Percentiles rank a stretch among this genome's conserved stretches.
phyloP scores from a whole-genome alignment of 108 stramenopile genomes.

The Skeletonema grethae region DNA sequence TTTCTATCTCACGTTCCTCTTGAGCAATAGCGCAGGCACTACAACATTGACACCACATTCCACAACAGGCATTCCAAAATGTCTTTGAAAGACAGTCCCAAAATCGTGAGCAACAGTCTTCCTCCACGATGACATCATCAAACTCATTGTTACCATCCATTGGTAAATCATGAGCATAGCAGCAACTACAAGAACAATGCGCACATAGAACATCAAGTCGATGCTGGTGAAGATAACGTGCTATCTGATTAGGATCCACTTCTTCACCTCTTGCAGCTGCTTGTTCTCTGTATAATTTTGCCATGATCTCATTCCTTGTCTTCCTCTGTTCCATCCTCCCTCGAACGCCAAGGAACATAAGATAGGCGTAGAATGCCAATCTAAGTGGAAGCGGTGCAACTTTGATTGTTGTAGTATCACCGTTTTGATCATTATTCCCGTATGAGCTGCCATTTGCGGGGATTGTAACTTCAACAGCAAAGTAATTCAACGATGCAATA shows the following conservation, averaged over 20 bases:
- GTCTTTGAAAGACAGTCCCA: conserved; percentile 38
- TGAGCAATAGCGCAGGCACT: conserved; percentile 47
- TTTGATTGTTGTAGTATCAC: conserved; percentile 19
- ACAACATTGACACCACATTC: conserved; percentile 54
- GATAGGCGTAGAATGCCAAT: conserved; percentile 26
- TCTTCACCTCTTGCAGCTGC: conserved; percentile 18
- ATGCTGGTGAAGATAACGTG: conserved; percentile 16
- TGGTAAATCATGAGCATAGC: conserved; percentile 34
- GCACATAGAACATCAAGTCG: conserved; percentile 19
- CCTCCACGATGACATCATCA: background rate
- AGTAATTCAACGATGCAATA: conserved; percentile 40
- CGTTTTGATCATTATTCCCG: background rate
- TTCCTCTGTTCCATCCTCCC: conserved; percentile 13
- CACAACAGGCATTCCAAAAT: conserved; percentile 41
- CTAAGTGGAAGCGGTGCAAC: conserved; percentile 20
- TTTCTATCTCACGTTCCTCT: conserved; percentile 47
- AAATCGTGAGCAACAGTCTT: conserved; percentile 46
- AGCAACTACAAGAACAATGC: conserved; percentile 29
- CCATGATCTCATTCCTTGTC: conserved; percentile 36
- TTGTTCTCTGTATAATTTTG: conserved; percentile 38
- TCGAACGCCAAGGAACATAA: conserved; percentile 6
- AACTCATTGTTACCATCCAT: conserved; percentile 1
- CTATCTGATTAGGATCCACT: conserved; percentile 24
- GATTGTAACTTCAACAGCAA: conserved; percentile 37
- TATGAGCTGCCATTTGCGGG: background rate